Percentiles rank a stretch among this genome's conserved stretches.
Conservation (phyloP, 495 filamentous ascomycete genomes). For the Aspergillus ellipticus region DNA sequence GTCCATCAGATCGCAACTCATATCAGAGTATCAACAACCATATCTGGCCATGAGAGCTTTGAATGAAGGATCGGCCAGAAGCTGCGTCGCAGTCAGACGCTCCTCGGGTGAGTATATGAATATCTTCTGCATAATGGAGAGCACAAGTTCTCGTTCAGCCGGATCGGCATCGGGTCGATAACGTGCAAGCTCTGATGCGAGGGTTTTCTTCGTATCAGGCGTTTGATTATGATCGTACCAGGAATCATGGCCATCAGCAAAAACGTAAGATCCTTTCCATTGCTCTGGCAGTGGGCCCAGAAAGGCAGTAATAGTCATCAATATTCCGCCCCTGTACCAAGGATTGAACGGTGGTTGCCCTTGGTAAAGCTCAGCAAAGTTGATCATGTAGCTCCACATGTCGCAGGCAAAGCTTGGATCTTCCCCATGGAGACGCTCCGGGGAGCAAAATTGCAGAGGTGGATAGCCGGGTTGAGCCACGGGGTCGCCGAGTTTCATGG, state of each 20-base stretch:
- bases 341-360: constrained; percentile 3
- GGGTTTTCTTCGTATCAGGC: constrained; percentile 3
- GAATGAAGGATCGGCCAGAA: constrained; percentile 24
- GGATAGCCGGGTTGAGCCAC: constrained; percentile 12
- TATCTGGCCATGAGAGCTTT: constrained; percentile 24
- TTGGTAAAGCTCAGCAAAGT: constrained; percentile 28
- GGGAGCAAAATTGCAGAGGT: constrained; percentile 22
- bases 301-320: constrained; percentile 6
- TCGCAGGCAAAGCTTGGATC: constrained; percentile 29
- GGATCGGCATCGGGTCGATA: constrained; percentile 19
- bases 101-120: constrained; percentile 20
- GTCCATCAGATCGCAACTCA: too few relatives aligned
- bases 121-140: constrained; percentile 20
- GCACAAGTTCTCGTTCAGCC: constrained; percentile 21
- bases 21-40: constrained; percentile 22
- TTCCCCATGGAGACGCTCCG: constrained; percentile 25
- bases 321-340: constrained; percentile 3
- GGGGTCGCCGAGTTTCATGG: constrained; percentile 19
- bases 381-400: constrained; percentile 34
- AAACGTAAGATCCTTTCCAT: constrained; percentile 17
- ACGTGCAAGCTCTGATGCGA: constrained; percentile 16
- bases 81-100: constrained; percentile 22
- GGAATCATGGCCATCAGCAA: constrained; percentile 10
- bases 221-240: constrained; percentile 23
- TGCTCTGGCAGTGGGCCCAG: constrained; percentile 18